Percentiles rank a stretch among this genome's conserved stretches.
Conservation (phyloP, 306 rosid genomes). For the Cucurbita moschata region DNA sequence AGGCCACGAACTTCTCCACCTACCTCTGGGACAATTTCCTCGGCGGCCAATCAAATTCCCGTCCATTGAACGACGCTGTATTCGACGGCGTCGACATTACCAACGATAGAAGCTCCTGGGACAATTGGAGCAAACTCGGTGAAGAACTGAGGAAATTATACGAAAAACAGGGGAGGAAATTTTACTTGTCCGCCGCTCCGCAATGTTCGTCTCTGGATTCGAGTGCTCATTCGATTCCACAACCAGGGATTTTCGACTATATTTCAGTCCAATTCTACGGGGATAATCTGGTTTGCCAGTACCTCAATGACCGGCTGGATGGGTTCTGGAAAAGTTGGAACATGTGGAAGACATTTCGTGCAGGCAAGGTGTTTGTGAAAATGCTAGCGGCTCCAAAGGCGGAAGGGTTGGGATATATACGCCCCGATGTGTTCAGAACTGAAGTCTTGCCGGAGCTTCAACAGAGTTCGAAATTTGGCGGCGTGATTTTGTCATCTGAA, state of each 20-base stretch:
- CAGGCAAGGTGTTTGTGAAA: background rate
- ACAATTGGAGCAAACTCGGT: background rate
- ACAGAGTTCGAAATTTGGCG: background rate
- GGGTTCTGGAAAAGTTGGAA: background rate
- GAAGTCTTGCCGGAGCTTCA: background rate
- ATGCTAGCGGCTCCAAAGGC: background rate
- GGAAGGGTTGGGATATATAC: background rate
- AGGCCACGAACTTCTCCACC: background rate
- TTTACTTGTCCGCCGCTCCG: constrained; percentile 10
- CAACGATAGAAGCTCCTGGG: background rate
- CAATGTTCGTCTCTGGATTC: constrained; percentile 1
- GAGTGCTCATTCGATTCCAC: background rate
- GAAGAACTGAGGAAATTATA: background rate
- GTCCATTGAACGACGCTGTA: constrained; percentile 1
- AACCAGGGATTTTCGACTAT: constrained; percentile 10
- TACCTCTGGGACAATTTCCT: constrained; percentile 14
- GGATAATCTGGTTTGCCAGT: background rate
- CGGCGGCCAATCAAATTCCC: constrained; percentile 4
- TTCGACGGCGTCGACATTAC: constrained; percentile 11
- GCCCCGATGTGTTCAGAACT: background rate
- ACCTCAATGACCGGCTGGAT: background rate
- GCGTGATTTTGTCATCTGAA: background rate
- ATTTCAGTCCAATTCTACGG: constrained; percentile 10
- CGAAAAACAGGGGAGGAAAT: constrained; percentile 2
- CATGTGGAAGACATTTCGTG: background rate